These are phyloP conservation scores for Entomophthora muscae DNA, from an alignment of 371 early-diverging fungal species.

Conservation along the genomic window DNA sequence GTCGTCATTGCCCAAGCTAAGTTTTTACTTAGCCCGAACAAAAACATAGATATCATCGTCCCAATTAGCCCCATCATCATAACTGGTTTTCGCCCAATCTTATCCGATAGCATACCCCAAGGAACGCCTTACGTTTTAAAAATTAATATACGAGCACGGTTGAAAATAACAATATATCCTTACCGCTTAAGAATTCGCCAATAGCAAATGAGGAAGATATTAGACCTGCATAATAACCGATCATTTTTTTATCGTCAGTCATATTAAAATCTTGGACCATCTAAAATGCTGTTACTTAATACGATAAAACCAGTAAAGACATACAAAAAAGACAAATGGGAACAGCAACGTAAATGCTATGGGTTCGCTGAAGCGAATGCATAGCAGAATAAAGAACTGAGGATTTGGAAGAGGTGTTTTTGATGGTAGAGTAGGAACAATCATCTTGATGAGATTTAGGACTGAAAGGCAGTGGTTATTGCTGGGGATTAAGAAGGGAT, in stretches of 20 bases:
- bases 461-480: too few species aligned
- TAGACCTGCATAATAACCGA: slow-evolving; percentile 35
- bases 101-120: too few species aligned
- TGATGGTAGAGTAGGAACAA: slow-evolving; percentile 30
- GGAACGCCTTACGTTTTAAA: too few species aligned
- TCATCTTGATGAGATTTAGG: too few species aligned
- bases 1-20: slow-evolving; percentile 41
- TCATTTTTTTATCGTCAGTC: slow-evolving; percentile 10
- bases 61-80: slow-evolving; percentile 59
- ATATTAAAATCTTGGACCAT: slow-evolving; percentile 11
- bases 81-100: slow-evolving; percentile 63
- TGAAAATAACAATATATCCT: slow-evolving; percentile 9
- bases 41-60: slow-evolving; percentile 35
- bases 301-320: slow-evolving; percentile 8
- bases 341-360: slow-evolving; percentile 33
- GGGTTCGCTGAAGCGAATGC: slow-evolving; percentile 22
- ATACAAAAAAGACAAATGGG: slow-evolving; percentile 40
- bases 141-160: slow-evolving; percentile 27
- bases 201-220: slow-evolving; percentile 39
- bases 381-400: too few species aligned
- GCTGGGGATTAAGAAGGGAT: too few species aligned
- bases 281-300: neutral
- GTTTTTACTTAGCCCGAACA: slow-evolving; percentile 56
- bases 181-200: slow-evolving; percentile 36
- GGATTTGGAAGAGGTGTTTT: slow-evolving; percentile 26